Evolutionary conservation across 1,284 basidiomycete genomes (phyloP).

Genomic region (Austroboletus niveus): DNA sequence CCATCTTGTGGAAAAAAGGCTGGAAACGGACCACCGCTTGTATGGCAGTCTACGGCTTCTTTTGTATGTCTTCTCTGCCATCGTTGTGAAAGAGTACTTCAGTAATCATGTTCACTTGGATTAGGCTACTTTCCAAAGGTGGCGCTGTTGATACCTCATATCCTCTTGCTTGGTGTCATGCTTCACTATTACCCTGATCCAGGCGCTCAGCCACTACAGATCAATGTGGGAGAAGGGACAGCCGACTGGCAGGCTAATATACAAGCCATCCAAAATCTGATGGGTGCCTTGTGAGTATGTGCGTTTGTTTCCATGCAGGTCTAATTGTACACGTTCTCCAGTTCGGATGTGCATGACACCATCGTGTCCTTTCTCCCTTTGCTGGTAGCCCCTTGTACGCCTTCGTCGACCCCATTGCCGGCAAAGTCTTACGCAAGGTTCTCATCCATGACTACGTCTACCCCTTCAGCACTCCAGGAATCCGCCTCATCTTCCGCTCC

Average conservation of each 20-base stretch:
- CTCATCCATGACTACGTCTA: background rate
- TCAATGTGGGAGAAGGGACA: conserved; percentile 49
- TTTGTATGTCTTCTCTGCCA: conserved; percentile 50
- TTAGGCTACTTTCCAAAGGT: conserved; percentile 68
- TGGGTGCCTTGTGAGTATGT: conserved; percentile 64
- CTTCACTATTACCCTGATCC: conserved; percentile 53
- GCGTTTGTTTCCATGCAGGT: background rate
- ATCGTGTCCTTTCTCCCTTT: conserved; percentile 29
- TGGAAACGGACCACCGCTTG: conserved; percentile 64
- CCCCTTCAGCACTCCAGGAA: background rate
- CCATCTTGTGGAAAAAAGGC: conserved; percentile 69
- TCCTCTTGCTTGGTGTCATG: conserved; percentile 52
- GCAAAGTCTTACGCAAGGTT: background rate
- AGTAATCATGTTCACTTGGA: background rate
- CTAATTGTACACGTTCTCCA: conserved; percentile 19
- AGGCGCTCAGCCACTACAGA: conserved; percentile 32
- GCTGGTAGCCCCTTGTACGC: conserved; percentile 34
- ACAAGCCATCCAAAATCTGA: conserved; percentile 78
- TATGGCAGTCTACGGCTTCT: conserved; percentile 65
- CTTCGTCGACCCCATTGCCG: background rate
- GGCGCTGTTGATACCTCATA: conserved; percentile 62
- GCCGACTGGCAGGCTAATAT: conserved; percentile 76
- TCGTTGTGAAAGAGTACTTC: background rate
- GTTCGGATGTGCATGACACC: conserved; percentile 49
- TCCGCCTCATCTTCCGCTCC: background rate